These are phyloP conservation scores for Peterozyma xylosa DNA, from an alignment of 805 yeast species.

Conservation along the genomic window DNA sequence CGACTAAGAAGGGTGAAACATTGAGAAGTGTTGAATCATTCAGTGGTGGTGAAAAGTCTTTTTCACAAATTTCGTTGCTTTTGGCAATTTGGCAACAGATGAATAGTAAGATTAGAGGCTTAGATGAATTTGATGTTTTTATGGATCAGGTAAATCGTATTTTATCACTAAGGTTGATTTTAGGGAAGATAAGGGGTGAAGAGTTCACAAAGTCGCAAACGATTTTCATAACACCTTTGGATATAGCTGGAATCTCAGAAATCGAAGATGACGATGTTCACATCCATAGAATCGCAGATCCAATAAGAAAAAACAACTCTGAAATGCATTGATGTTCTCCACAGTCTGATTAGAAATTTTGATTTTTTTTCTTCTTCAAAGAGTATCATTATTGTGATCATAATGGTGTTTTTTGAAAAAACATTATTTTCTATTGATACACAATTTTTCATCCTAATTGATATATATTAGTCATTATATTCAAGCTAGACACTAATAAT, in stretches of 20 bases:
- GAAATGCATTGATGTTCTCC: neutral
- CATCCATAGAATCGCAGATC: slow-evolving; percentile 52
- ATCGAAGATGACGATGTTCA: slow-evolving; percentile 44
- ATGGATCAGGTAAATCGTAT: slow-evolving; percentile 93
- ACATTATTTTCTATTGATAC: too few species aligned
- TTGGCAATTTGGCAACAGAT: slow-evolving; percentile 90
- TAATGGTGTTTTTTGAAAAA: too few species aligned
- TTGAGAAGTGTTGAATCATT: slow-evolving; percentile 71
- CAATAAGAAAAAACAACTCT: slow-evolving; percentile 9
- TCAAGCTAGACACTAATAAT: too few species aligned
- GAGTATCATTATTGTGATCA: too few species aligned
- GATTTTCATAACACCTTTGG: slow-evolving; percentile 91
- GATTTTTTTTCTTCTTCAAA: too few species aligned
- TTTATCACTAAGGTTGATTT: slow-evolving; percentile 66
- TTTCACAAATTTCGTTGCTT: slow-evolving; percentile 81
- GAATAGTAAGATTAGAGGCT: slow-evolving; percentile 80
- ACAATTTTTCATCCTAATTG: too few species aligned
- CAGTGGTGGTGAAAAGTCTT: slow-evolving; percentile 96
- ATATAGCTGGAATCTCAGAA: slow-evolving; percentile 65
- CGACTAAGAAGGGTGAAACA: slow-evolving; percentile 50
- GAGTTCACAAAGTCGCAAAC: slow-evolving; percentile 66
- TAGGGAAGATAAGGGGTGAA: slow-evolving; percentile 50
- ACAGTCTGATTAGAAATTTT: too few species aligned
- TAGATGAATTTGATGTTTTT: slow-evolving; percentile 95
- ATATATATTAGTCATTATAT: too few species aligned